A percentile compares a stretch with the other conserved stretches of the same genome.
Conservation (phyloP, 2,329 filamentous ascomycete species). For the Aphanoascus verrucosus region DNA sequence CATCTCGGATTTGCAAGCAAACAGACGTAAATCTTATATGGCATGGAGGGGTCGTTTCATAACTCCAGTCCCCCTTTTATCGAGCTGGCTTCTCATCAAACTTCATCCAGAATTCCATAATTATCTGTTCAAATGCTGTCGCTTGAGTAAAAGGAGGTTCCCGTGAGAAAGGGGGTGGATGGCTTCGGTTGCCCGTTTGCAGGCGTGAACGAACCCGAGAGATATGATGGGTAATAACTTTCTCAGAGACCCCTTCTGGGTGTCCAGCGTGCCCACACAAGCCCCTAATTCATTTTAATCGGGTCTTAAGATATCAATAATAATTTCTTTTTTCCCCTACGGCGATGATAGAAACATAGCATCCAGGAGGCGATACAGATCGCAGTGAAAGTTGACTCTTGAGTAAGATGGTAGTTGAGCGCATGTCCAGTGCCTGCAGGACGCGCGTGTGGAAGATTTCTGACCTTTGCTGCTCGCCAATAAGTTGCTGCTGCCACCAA, state of each 20-base stretch:
- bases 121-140: not conserved
- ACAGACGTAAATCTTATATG: too few species aligned
- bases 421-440: not conserved
- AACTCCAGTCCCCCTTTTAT: too few species aligned
- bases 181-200: not conserved
- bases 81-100: not conserved
- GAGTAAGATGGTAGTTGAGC: not conserved
- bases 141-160: not conserved
- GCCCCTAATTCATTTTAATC: conserved; percentile 11
- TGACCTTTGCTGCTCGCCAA: too few species aligned
- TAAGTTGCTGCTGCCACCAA: too few species aligned
- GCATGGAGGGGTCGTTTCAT: too few species aligned
- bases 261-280: conserved; percentile 6
- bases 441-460: not conserved
- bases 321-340: conserved; percentile 9
- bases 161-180: not conserved
- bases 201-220: not conserved
- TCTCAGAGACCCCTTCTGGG: not conserved
- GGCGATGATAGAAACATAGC: not conserved
- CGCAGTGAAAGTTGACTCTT: not conserved
- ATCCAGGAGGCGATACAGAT: not conserved
- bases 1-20: too few species aligned
- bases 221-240: conserved; percentile 5
- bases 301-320: not conserved
- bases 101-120: not conserved